A percentile compares a stretch with the other conserved stretches of the same genome.
Conservation (phyloP, 2,329 filamentous ascomycete species). For the Sporothrix humicola region DNA sequence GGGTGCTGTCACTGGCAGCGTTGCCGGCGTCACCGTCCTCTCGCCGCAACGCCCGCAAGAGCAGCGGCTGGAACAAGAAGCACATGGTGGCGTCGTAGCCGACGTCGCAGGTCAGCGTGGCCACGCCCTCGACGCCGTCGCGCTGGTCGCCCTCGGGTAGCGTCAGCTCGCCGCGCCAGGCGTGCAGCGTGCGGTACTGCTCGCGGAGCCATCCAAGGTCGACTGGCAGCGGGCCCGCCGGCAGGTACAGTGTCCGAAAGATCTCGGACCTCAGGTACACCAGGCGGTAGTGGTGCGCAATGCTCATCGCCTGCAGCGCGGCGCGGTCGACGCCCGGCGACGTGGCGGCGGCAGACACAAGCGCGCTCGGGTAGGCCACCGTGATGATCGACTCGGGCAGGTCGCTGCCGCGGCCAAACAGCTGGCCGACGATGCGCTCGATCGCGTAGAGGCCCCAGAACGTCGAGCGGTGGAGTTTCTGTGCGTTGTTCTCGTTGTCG, state of each 20-base stretch:
- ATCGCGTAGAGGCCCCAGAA: slow-evolving; percentile 48
- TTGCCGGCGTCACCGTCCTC: too few relatives aligned
- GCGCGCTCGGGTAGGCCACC: slow-evolving; percentile 43
- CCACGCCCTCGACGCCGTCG: slow-evolving; percentile 40
- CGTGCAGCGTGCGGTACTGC: slow-evolving; percentile 33
- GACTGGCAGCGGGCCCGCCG: slow-evolving; percentile 6
- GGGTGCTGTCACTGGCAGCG: too few relatives aligned
- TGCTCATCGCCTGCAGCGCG: slow-evolving; percentile 41
- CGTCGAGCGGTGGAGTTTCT: slow-evolving; percentile 38
- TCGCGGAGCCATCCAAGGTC: slow-evolving; percentile 34
- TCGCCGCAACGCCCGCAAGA: slow-evolving; percentile 36
- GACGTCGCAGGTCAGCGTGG: slow-evolving; percentile 44
- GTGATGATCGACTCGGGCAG: slow-evolving; percentile 48
- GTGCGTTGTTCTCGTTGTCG: background rate
- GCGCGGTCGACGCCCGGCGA: slow-evolving; percentile 33
- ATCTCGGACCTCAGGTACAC: slow-evolving; percentile 47
- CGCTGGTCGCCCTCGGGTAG: slow-evolving; percentile 33
- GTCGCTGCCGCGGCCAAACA: slow-evolving; percentile 47
- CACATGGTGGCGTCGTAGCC: slow-evolving; percentile 44
- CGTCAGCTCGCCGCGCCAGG: slow-evolving; percentile 35
- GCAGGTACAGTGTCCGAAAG: slow-evolving; percentile 40
- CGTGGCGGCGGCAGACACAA: background rate
- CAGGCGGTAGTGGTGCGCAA: slow-evolving; percentile 46
- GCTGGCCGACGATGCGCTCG: slow-evolving; percentile 46
- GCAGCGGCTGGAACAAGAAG: slow-evolving; percentile 45